phyloP scores from a whole-genome alignment of 2,329 filamentous ascomycete species.

The Xylaria sp. region DNA sequence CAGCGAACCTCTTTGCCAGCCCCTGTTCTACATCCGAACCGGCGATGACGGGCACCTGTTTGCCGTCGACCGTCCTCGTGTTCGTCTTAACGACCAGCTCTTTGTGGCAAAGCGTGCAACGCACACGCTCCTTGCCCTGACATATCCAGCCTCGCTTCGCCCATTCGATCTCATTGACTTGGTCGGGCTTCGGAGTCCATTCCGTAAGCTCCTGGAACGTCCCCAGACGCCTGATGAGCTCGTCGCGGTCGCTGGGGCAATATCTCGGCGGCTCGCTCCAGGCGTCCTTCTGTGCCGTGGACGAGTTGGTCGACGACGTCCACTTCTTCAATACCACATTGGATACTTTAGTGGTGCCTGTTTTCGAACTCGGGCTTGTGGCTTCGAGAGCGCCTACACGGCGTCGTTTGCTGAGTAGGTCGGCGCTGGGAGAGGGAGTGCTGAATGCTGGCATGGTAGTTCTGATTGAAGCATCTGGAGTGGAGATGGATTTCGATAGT shows the following conservation, averaged over 20 bases:
- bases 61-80: conserved; percentile 66
- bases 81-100: conserved; percentile 85
- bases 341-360: conserved; percentile 51
- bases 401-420: conserved; percentile 63
- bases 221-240: conserved; percentile 81
- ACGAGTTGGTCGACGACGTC: conserved; percentile 45
- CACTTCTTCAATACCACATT: conserved; percentile 57
- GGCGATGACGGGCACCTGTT: conserved; percentile 62
- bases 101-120: conserved; percentile 85
- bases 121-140: conserved; percentile 82
- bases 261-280: conserved; percentile 70
- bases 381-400: conserved; percentile 59
- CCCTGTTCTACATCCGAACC: conserved; percentile 74
- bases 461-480: conserved; percentile 31
- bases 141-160: conserved; percentile 93
- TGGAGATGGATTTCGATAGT: conserved; percentile 50
- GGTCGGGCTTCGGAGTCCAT: conserved; percentile 92
- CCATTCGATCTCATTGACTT: conserved; percentile 91
- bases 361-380: conserved; percentile 50
- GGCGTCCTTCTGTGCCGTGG: conserved; percentile 42
- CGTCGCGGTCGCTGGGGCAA: conserved; percentile 84
- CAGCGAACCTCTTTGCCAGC: conserved; percentile 79
- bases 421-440: conserved; percentile 43
- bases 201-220: conserved; percentile 91
- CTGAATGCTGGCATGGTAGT: conserved; percentile 34